These are phyloP conservation scores for Ustilaginoidea virens DNA, from an alignment of 2,329 filamentous ascomycete genomes.

Conservation along the genomic window DNA sequence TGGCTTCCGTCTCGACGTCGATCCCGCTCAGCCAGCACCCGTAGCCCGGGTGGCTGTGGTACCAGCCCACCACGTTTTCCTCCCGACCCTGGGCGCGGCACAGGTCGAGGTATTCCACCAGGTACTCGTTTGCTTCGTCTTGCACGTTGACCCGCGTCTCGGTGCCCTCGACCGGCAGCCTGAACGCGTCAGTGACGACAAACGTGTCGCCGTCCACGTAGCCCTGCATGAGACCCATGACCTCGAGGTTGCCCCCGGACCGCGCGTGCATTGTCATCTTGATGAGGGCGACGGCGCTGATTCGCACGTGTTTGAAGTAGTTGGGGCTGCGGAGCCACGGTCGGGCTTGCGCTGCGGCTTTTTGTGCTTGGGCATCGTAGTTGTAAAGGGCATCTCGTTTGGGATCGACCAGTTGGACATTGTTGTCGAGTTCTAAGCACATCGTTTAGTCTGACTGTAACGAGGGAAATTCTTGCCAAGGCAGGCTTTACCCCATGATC, in stretches of 20 bases:
- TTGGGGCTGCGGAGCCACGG: slow-evolving; percentile 70
- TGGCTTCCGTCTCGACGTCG: slow-evolving; percentile 75
- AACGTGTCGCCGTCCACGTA: slow-evolving; percentile 76
- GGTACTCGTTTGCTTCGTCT: slow-evolving; percentile 92
- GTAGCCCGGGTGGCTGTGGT: slow-evolving; percentile 94
- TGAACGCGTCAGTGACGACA: slow-evolving; percentile 86
- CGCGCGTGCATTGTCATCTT: slow-evolving; percentile 99
- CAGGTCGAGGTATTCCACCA: slow-evolving; percentile 68
- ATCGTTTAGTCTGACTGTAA: no score
- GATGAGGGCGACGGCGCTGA: slow-evolving; percentile 82
- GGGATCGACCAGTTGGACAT: slow-evolving; percentile 68
- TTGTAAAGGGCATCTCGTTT: slow-evolving; percentile 82
- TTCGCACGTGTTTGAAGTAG: slow-evolving; percentile 87
- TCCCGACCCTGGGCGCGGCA: slow-evolving; percentile 61
- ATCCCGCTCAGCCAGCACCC: slow-evolving; percentile 97
- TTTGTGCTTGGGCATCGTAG: slow-evolving; percentile 57
- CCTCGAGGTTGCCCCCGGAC: slow-evolving; percentile 79
- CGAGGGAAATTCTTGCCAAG: no score
- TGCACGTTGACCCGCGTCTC: slow-evolving; percentile 96
- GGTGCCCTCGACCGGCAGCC: slow-evolving; percentile 91
- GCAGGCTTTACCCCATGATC: no score
- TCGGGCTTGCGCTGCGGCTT: slow-evolving; percentile 42
- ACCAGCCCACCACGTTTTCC: slow-evolving; percentile 96
- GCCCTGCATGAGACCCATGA: slow-evolving; percentile 98
- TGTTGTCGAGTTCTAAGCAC: slow-evolving; percentile 70